Evolutionary conservation across 768 basidiomycete genomes (phyloP), one percentile per base, ranked within the genome.

Genomic region (Porphyrellus cyaneotinctus): DNA sequence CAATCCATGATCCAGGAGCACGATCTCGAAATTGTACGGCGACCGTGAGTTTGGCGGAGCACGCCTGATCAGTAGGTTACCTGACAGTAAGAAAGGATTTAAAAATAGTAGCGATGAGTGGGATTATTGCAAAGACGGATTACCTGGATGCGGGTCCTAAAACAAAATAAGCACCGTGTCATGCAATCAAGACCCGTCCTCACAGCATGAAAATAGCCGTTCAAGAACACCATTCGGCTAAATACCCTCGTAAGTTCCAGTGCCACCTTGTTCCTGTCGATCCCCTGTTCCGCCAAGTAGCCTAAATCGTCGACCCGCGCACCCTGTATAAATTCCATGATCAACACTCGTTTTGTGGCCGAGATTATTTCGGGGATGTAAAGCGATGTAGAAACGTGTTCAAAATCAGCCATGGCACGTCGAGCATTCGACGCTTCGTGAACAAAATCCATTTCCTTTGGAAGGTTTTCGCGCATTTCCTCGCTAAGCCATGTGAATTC

Each of bases 301-400:
- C 76, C 76, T 48, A 95, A 67, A 67, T 97, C 88, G 64, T 97
- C 95, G 3, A 95, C 86, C 24, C 95, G 78, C 6, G 85, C 88
- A 17, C 95, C 95, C 61, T 88, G 75, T 43, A 93, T 93, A 63
- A 82, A 98, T 64, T 99, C 95, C 95, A 97, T 97, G 46, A 95
- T 79, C 52, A 99, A 75, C 6, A 95, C 87, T 39, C 95, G 76
- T 67, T 88, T 91, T 24, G 84, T 83, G 5, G 92, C 88, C 51
- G 78, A 79, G 32, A 97, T 74, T 2, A 97, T 86, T 59, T 83
- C 71, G 1, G 88, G 97, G 37, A 99, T 86, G 71, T 97, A 95
- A 43, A 98, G 72, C 2, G 95, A 91, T 17, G 89, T 85, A 31
- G 76, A 75, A 48, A 89, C 65, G 53, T 81, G 65, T 30, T 75